Evolutionary conservation across 108 stramenopile species (phyloP).

Genomic region (Cyclotella choctawhatcheeana): DNA sequence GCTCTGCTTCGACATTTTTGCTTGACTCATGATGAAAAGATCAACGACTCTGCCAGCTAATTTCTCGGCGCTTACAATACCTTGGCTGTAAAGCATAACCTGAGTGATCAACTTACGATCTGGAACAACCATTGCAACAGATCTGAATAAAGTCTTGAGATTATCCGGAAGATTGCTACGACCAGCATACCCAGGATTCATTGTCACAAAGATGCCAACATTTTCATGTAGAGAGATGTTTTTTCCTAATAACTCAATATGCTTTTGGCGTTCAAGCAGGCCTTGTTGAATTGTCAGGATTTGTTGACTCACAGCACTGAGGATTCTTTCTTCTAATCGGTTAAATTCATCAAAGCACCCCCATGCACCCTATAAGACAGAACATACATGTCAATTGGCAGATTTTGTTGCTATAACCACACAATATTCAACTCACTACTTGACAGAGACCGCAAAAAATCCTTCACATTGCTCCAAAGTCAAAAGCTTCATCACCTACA

Average conservation of each 20-base stretch:
- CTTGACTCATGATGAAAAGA: constrained; percentile 91
- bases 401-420: no score
- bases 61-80: constrained; percentile 94
- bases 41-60: constrained; percentile 92
- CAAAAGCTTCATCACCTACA: constrained; percentile 92
- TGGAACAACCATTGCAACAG: constrained; percentile 98
- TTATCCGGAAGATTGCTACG: constrained; percentile 98
- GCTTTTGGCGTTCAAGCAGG: constrained; percentile 66
- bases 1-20: constrained; percentile 90
- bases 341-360: constrained; percentile 99
- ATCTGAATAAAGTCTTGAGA: constrained; percentile 96
- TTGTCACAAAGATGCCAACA: constrained; percentile 98
- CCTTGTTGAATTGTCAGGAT: constrained; percentile 96
- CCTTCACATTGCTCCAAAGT: constrained; percentile 97
- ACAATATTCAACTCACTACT: constrained; percentile 55
- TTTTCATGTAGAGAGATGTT: constrained; percentile 85
- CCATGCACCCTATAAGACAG: constrained; percentile 91
- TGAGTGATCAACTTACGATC: constrained; percentile 97
- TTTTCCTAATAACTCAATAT: constrained; percentile 82
- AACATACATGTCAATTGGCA: no score
- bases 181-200: constrained; percentile 99
- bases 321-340: constrained; percentile 95
- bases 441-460: constrained; percentile 97
- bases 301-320: constrained; percentile 97
- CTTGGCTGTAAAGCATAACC: constrained; percentile 99